These are phyloP conservation scores for Malassezia equina DNA, from an alignment of 1,284 basidiomycete genomes.

Conservation along the genomic window DNA sequence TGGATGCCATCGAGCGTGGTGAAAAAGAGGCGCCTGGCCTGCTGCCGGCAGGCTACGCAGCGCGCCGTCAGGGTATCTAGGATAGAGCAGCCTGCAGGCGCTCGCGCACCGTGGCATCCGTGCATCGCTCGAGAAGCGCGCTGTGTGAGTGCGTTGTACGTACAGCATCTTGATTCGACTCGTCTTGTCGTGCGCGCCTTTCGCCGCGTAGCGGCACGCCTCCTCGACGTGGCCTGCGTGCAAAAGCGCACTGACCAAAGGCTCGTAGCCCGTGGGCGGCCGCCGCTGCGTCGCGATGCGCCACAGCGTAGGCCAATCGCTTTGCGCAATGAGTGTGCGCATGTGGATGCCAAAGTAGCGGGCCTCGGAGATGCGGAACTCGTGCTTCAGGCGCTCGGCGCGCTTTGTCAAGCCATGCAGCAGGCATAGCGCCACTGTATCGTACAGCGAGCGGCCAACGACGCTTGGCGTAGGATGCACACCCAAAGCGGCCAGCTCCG, in stretches of 20 bases:
- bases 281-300: conserved; percentile 51
- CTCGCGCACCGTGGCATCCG: background rate
- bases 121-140: conserved; percentile 12
- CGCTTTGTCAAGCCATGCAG: conserved; percentile 30
- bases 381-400: conserved; percentile 38
- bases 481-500: conserved; percentile 52
- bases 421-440: conserved; percentile 36
- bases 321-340: conserved; percentile 23
- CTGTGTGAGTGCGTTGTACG: background rate
- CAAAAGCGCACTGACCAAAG: conserved; percentile 31
- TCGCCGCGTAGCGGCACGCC: conserved; percentile 26
- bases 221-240: conserved; percentile 31
- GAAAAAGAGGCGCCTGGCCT: conserved; percentile 38
- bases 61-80: conserved; percentile 6
- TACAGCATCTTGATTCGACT: conserved; percentile 4
- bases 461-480: background rate
- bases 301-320: conserved; percentile 35
- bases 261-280: conserved; percentile 76
- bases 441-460: conserved; percentile 30
- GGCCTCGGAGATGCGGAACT: conserved; percentile 40
- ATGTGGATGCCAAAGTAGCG: conserved; percentile 27
- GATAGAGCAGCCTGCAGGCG: conserved; percentile 4
- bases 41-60: conserved; percentile 39
- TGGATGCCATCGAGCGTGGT: conserved; percentile 66
- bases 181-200: conserved; percentile 5